These are phyloP conservation scores for Chenopodium formosanum DNA, from an alignment of 148 eudicot species.

Conservation along the genomic window DNA sequence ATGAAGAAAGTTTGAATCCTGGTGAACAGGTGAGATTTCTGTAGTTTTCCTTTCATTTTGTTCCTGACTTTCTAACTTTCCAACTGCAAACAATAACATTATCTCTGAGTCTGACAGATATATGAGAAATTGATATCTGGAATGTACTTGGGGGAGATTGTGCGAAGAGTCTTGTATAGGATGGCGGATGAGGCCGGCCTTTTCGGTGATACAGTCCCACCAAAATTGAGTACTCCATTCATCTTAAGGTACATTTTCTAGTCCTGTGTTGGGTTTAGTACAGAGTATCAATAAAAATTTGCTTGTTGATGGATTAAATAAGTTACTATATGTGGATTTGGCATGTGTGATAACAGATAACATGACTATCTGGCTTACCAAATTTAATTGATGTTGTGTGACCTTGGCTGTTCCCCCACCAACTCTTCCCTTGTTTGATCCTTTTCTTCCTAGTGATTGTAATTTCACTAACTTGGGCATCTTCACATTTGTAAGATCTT, in stretches of 20 bases:
- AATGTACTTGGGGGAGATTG: conserved; percentile 92
- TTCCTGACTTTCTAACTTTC: neutral
- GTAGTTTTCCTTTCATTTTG: neutral
- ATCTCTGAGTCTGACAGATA: conserved; percentile 41
- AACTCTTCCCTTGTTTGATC: neutral
- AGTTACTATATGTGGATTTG: neutral
- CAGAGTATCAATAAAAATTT: neutral
- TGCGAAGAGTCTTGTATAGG: conserved; percentile 70
- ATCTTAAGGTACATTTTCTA: conserved; percentile 47
- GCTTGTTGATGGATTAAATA: neutral
- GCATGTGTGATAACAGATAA: neutral
- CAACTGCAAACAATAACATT: neutral
- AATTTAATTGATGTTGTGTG: neutral
- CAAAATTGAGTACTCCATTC: conserved; percentile 64
- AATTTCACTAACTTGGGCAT: neutral
- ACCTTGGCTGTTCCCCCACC: neutral
- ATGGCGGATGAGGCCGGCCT: conserved; percentile 83
- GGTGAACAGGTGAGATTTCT: conserved; percentile 66
- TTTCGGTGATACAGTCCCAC: conserved; percentile 80
- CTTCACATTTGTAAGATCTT: neutral
- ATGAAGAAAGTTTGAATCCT: conserved; percentile 81
- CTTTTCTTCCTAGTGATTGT: neutral
- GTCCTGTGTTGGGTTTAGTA: neutral
- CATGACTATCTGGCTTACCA: neutral
- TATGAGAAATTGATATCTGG: conserved; percentile 94